Evolutionary conservation across 1,284 basidiomycete genomes (phyloP).

Genomic region (Polyporus tsugae): DNA sequence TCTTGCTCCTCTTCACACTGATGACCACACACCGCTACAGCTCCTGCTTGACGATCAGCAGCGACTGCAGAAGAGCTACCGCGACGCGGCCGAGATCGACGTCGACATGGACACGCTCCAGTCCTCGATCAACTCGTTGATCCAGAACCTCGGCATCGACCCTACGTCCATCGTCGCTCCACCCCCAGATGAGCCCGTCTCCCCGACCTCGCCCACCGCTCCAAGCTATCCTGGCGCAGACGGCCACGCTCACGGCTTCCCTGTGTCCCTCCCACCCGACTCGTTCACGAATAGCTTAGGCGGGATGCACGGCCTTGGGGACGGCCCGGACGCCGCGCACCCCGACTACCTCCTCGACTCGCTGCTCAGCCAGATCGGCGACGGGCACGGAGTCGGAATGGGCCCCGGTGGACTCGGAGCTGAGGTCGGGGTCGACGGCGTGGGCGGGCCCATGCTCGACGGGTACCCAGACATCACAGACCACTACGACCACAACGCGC

Average conservation of each 20-base stretch:
- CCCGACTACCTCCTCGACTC: constrained; percentile 59
- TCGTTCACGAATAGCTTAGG: constrained; percentile 20
- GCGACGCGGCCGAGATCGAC: constrained; percentile 70
- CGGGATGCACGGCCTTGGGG: constrained; percentile 24
- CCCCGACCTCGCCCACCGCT: constrained; percentile 13
- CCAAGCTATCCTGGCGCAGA: constrained; percentile 9
- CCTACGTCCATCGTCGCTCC: constrained; percentile 46
- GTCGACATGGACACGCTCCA: constrained; percentile 79
- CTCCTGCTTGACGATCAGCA: constrained; percentile 46
- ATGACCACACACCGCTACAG: constrained; percentile 47
- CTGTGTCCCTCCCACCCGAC: constrained; percentile 19
- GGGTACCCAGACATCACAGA: constrained; percentile 43
- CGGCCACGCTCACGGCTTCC: constrained; percentile 16
- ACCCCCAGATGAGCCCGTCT: constrained; percentile 29
- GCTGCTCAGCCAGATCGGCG: constrained; percentile 50
- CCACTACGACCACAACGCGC: constrained; percentile 41
- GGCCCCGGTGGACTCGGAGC: constrained; percentile 18
- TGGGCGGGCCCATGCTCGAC: constrained; percentile 4
- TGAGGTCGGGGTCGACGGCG: not conserved
- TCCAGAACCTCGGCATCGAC: constrained; percentile 76
- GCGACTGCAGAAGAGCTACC: constrained; percentile 65
- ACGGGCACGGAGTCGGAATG: constrained; percentile 19
- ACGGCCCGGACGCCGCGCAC: constrained; percentile 21
- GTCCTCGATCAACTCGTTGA: constrained; percentile 75
- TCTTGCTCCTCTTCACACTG: constrained; percentile 26